phyloP scores from a whole-genome alignment of 2,329 filamentous ascomycete species.

The Phoma sp. region DNA sequence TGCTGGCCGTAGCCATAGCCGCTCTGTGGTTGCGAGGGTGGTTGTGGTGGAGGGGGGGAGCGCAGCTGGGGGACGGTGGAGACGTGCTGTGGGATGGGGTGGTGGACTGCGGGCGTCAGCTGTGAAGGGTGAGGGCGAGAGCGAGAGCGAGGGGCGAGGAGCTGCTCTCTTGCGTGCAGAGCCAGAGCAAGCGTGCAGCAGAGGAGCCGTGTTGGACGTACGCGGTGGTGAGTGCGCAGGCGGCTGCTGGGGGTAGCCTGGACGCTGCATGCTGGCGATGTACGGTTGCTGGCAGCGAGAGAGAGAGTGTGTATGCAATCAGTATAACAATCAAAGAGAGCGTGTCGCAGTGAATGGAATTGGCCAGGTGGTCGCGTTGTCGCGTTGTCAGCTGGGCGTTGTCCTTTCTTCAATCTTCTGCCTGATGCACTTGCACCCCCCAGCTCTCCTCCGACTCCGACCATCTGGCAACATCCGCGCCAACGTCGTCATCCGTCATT shows the following conservation, averaged over 20 bases:
- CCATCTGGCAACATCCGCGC: conserved; percentile 32
- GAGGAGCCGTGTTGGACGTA: conserved; percentile 48
- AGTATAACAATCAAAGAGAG: not conserved
- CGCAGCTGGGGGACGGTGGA: conserved; percentile 96
- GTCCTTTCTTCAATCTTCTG: not conserved
- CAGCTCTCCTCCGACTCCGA: conserved; percentile 19
- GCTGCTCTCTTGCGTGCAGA: not conserved
- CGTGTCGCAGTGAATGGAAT: not conserved
- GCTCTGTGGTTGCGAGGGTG: conserved; percentile 70
- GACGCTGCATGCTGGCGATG: conserved; percentile 76
- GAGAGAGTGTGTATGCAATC: not conserved
- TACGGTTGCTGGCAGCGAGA: not conserved
- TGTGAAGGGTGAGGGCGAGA: not conserved
- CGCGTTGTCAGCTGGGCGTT: too few species aligned
- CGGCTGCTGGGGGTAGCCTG: conserved; percentile 74
- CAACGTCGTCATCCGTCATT: conserved; percentile 37
- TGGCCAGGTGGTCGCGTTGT: not conserved
- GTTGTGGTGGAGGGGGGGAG: conserved; percentile 83
- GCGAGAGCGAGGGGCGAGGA: not conserved
- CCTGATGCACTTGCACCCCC: conserved; percentile 7
- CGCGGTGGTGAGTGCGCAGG: conserved; percentile 80
- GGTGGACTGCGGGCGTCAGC: conserved; percentile 61
- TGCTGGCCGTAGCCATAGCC: conserved; percentile 78
- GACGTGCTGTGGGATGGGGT: conserved; percentile 97
- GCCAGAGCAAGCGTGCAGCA: not conserved